Evolutionary conservation across 495 filamentous ascomycete species (phyloP).

Genomic region (Annulohypoxylon bovei): DNA sequence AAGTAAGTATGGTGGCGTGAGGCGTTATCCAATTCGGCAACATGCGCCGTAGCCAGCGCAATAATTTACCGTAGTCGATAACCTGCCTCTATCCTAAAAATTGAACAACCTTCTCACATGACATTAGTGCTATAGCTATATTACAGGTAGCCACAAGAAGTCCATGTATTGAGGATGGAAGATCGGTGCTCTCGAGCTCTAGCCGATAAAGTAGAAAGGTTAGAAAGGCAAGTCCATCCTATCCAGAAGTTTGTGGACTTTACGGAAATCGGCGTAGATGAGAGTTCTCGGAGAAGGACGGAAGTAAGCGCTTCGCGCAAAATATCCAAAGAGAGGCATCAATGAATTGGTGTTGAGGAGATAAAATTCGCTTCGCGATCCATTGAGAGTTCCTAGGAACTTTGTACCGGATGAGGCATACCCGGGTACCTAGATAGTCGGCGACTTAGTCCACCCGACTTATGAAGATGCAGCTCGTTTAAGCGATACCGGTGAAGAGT

Average conservation of each 20-base stretch:
- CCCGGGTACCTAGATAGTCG: neutral
- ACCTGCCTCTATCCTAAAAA: constrained; percentile 6
- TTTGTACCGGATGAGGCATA: neutral
- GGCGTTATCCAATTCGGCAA: constrained; percentile 7
- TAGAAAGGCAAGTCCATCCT: neutral
- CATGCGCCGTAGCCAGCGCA: neutral
- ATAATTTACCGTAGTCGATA: neutral
- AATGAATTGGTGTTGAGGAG: neutral
- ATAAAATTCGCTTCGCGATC: neutral
- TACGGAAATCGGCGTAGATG: neutral
- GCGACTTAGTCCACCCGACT: constrained; percentile 6
- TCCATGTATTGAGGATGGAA: neutral
- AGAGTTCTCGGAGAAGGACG: neutral
- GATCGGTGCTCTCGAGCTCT: neutral
- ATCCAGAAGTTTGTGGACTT: neutral
- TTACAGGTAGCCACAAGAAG: neutral
- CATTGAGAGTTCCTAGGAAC: neutral
- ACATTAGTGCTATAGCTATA: neutral
- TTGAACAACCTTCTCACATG: neutral
- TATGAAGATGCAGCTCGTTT: constrained; percentile 14
- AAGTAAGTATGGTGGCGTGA: constrained; percentile 4
- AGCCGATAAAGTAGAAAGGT: constrained; percentile 3
- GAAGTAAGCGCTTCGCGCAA: neutral
- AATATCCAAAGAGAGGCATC: neutral
- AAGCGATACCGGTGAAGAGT: constrained; percentile 18